These are phyloP conservation scores for Graphiopsis chlorocephala DNA, from an alignment of 2,329 filamentous ascomycete genomes.

Conservation along the genomic window DNA sequence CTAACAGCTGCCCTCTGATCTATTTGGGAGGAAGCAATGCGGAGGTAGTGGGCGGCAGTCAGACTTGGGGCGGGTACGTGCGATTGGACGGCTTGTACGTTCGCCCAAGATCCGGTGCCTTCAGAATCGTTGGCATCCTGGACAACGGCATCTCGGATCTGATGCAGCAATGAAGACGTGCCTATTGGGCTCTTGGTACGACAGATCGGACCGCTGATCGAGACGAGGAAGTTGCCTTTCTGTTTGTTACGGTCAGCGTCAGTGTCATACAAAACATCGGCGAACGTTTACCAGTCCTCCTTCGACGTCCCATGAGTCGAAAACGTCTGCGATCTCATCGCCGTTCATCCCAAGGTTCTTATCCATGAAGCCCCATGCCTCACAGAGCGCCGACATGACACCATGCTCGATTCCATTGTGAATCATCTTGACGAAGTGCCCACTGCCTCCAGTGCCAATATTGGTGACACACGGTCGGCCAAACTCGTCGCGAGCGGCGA, in stretches of 20 bases:
- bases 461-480: slow-evolving; percentile 52
- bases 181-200: slow-evolving; percentile 23
- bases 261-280: neutral
- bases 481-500: slow-evolving; percentile 52
- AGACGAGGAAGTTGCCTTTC: slow-evolving; percentile 15
- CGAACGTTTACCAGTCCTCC: slow-evolving; percentile 42
- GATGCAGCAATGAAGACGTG: slow-evolving; percentile 46
- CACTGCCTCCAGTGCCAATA: slow-evolving; percentile 53
- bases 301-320: slow-evolving; percentile 52
- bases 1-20: slow-evolving; percentile 36
- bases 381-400: slow-evolving; percentile 55
- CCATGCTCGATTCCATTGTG: slow-evolving; percentile 63
- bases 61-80: slow-evolving; percentile 55
- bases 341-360: slow-evolving; percentile 49
- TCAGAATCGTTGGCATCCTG: slow-evolving; percentile 58
- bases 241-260: neutral
- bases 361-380: slow-evolving; percentile 56
- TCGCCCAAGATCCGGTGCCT: slow-evolving; percentile 56
- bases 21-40: slow-evolving; percentile 53
- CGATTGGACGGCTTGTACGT: slow-evolving; percentile 51
- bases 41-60: slow-evolving; percentile 52
- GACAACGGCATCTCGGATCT: slow-evolving; percentile 59
- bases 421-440: slow-evolving; percentile 63
- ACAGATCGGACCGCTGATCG: slow-evolving; percentile 10
- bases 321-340: slow-evolving; percentile 52